These are phyloP conservation scores for Tolypocladium sp. DNA, from an alignment of 2,329 filamentous ascomycete genomes.

Conservation along the genomic window DNA sequence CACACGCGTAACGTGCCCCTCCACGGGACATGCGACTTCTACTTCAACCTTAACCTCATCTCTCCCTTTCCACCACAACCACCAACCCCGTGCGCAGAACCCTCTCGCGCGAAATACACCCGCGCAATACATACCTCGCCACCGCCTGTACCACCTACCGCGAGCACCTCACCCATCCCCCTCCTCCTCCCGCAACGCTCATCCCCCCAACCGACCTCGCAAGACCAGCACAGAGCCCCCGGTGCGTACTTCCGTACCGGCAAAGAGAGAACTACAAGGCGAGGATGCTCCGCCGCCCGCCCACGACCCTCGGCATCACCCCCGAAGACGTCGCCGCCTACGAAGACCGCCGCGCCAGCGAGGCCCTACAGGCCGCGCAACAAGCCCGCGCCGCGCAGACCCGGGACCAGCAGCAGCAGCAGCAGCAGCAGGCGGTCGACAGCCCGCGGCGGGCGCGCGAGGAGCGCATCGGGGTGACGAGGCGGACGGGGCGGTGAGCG, in stretches of 20 bases:
- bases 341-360: slow-evolving; percentile 49
- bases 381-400: slow-evolving; percentile 14
- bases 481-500: slow-evolving; percentile 9
- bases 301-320: slow-evolving; percentile 60
- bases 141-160: too few relatives aligned
- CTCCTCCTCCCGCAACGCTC: too few relatives aligned
- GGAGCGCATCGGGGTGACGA: slow-evolving; percentile 27
- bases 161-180: too few relatives aligned
- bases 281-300: slow-evolving; percentile 55
- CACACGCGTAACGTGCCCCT: not conserved
- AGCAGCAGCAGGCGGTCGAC: slow-evolving; percentile 2
- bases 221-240: too few relatives aligned
- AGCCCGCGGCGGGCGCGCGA: slow-evolving; percentile 22
- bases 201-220: too few relatives aligned
- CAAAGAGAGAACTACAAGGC: not conserved
- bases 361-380: slow-evolving; percentile 25
- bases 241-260: too few relatives aligned
- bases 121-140: too few relatives aligned
- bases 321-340: slow-evolving; percentile 62
- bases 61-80: not conserved
- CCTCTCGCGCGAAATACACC: not conserved
- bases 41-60: not conserved
- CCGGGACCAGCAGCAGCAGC: slow-evolving; percentile 9
- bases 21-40: not conserved
- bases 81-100: too few relatives aligned